These are phyloP conservation scores for Tanacetum coccineum DNA, from an alignment of 129 eudicot species.

Conservation along the genomic window DNA sequence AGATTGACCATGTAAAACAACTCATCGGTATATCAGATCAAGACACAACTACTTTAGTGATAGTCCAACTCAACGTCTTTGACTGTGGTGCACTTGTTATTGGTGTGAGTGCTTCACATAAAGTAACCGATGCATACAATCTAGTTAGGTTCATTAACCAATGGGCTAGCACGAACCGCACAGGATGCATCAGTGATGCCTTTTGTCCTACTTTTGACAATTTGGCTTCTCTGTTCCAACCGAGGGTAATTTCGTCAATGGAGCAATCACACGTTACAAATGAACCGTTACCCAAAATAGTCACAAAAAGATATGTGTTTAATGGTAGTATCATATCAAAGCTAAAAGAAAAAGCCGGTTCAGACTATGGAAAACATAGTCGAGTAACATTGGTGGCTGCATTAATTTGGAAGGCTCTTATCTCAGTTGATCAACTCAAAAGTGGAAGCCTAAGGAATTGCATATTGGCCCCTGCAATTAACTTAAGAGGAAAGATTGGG, in stretches of 20 bases:
- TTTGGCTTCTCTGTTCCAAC: too few relatives aligned
- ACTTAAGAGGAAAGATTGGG: conserved; percentile 20
- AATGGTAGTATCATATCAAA: conserved; percentile 16
- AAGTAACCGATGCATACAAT: conserved; percentile 33
- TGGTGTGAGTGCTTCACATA: conserved; percentile 46
- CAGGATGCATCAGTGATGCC: neutral
- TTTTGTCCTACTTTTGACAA: neutral
- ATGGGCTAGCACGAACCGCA: conserved; percentile 30
- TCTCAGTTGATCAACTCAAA: conserved; percentile 7
- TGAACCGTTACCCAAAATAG: neutral
- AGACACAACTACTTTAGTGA: conserved; percentile 25
- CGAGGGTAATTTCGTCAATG: too few relatives aligned
- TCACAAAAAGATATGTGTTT: conserved; percentile 25
- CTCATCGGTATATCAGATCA: conserved; percentile 7
- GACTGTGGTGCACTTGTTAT: conserved; percentile 44
- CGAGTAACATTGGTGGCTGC: conserved; percentile 29
- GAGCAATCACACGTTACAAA: neutral
- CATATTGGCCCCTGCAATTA: conserved; percentile 22
- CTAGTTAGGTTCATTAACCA: conserved; percentile 27
- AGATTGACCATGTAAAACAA: conserved; percentile 20
- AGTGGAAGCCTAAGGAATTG: conserved; percentile 14
- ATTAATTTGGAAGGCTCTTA: conserved; percentile 25
- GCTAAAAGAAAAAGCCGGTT: conserved; percentile 19
- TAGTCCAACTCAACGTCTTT: conserved; percentile 39
- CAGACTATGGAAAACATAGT: neutral